Percentiles rank a stretch among this genome's conserved stretches.
Evolutionary conservation across 495 filamentous ascomycete species (phyloP).

Genomic region (Hypoxylon fragiforme): DNA sequence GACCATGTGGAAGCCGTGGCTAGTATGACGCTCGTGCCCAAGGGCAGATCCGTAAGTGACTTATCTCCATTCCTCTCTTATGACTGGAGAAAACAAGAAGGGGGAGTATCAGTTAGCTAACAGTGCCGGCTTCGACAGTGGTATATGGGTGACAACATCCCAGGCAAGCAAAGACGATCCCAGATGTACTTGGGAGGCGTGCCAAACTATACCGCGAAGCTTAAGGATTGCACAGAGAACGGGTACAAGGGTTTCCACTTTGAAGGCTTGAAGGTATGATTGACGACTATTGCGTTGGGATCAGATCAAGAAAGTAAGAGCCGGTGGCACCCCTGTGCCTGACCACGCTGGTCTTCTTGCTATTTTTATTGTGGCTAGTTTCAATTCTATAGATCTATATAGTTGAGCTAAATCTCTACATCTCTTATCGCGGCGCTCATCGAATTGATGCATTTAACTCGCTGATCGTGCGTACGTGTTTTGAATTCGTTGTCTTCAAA

Average conservation of each 20-base stretch:
- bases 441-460: no score
- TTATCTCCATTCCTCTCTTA: not conserved
- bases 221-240: constrained; percentile 21
- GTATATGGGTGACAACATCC: constrained; percentile 53
- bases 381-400: no score
- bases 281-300: not conserved
- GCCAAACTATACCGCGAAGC: constrained; percentile 26
- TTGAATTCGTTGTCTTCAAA: no score
- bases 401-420: no score
- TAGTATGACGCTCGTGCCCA: constrained; percentile 34
- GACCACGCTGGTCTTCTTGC: no score
- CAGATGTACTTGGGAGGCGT: constrained; percentile 50
- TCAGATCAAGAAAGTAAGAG: not conserved
- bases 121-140: constrained; percentile 42
- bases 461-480: no score
- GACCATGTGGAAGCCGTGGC: constrained; percentile 18
- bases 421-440: no score
- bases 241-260: constrained; percentile 30
- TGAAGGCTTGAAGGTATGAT: constrained; percentile 17
- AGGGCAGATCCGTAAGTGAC: constrained; percentile 30
- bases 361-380: no score
- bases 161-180: constrained; percentile 47
- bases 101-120: constrained; percentile 44
- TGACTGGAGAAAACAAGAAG: no score
- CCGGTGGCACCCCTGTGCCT: no score